Percentiles rank a stretch among this genome's conserved stretches.
phyloP scores from a whole-genome alignment of 306 rosid species.

The Chamaecrista fasciculata region DNA sequence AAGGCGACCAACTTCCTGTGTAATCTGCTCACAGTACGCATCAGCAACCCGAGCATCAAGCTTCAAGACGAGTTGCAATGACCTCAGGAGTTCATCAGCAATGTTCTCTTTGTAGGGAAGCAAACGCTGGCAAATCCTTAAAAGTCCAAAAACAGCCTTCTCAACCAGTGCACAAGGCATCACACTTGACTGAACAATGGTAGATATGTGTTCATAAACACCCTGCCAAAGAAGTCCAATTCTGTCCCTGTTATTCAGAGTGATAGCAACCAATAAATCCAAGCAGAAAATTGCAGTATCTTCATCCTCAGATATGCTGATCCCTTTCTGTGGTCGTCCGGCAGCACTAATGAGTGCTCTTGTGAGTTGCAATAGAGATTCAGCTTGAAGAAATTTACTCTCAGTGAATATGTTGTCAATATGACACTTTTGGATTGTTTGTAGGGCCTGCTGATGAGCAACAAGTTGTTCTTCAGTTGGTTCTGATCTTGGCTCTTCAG shows the following conservation, averaged over 20 bases:
- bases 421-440: slow-evolving; percentile 84
- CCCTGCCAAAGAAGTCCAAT: slow-evolving; percentile 90
- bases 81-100: slow-evolving; percentile 85
- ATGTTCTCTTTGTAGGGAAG: slow-evolving; percentile 98
- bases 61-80: slow-evolving; percentile 90
- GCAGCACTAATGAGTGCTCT: slow-evolving; percentile 80
- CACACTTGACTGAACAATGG: slow-evolving; percentile 83
- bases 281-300: slow-evolving; percentile 86
- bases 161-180: slow-evolving; percentile 94
- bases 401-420: slow-evolving; percentile 85
- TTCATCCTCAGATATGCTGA: slow-evolving; percentile 71
- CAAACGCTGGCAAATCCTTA: slow-evolving; percentile 85
- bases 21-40: slow-evolving; percentile 87
- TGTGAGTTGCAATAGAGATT: slow-evolving; percentile 82
- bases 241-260: slow-evolving; percentile 92
- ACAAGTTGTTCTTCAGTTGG: slow-evolving; percentile 88
- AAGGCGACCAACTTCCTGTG: slow-evolving; percentile 89
- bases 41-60: slow-evolving; percentile 99
- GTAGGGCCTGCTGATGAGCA: slow-evolving; percentile 80
- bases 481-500: slow-evolving; percentile 82
- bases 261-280: slow-evolving; percentile 80
- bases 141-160: slow-evolving; percentile 93
- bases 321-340: slow-evolving; percentile 72
- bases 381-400: slow-evolving; percentile 92
- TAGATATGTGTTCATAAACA: slow-evolving; percentile 83